A percentile compares a stretch with the other conserved stretches of the same genome.
These are phyloP conservation scores for Malbranchea cinnamomea DNA, from an alignment of 2,329 filamentous ascomycete genomes.

Conservation along the genomic window DNA sequence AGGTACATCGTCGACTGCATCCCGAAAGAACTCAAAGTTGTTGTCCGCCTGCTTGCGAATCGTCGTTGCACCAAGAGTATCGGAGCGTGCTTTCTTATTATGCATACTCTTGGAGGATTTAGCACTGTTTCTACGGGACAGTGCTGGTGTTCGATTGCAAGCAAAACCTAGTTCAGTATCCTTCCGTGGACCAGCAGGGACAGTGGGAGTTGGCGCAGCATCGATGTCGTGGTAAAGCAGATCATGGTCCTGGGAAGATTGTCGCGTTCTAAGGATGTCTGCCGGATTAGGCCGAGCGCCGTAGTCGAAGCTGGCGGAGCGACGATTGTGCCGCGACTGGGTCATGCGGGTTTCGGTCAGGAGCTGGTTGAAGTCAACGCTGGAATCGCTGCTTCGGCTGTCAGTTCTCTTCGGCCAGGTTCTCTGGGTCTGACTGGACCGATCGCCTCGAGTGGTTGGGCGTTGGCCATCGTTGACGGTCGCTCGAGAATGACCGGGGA, in stretches of 20 bases:
- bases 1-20: slow-evolving; percentile 21
- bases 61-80: slow-evolving; percentile 24
- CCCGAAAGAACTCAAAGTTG: slow-evolving; percentile 15
- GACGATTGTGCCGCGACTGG: slow-evolving; percentile 20
- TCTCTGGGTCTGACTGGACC: slow-evolving; percentile 27
- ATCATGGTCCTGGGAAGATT: slow-evolving; percentile 4
- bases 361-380: slow-evolving; percentile 53
- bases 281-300: slow-evolving; percentile 19
- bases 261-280: too few relatives aligned
- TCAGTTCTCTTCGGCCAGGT: slow-evolving; percentile 41
- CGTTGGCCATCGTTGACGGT: slow-evolving; percentile 20
- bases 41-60: slow-evolving; percentile 20
- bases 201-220: slow-evolving; percentile 70
- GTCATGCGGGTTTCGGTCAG: slow-evolving; percentile 20
- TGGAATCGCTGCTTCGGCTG: slow-evolving; percentile 62
- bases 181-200: slow-evolving; percentile 63
- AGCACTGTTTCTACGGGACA: slow-evolving; percentile 28
- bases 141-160: slow-evolving; percentile 18
- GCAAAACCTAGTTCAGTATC: slow-evolving; percentile 20
- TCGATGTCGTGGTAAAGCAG: slow-evolving; percentile 43
- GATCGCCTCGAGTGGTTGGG: slow-evolving; percentile 13
- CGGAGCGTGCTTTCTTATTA: slow-evolving; percentile 22
- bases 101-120: slow-evolving; percentile 27
- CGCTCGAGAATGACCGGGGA: slow-evolving; percentile 38
- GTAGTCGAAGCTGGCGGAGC: slow-evolving; percentile 32